Evolutionary conservation across 2,329 filamentous ascomycete species (phyloP).

Genomic region (Lachnellula subtilissima): DNA sequence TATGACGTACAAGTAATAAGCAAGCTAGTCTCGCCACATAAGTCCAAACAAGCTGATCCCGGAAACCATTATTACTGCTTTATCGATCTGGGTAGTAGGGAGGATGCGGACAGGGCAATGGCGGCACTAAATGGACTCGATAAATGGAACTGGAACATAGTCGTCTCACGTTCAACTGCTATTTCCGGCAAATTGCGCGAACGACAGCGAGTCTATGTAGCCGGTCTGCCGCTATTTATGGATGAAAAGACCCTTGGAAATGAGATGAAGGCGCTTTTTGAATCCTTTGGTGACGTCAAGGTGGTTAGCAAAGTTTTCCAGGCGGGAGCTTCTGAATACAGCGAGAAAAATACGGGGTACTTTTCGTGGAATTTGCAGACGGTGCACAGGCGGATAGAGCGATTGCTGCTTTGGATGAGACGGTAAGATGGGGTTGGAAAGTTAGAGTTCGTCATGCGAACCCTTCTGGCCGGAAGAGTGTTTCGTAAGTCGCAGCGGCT

Average conservation of each 20-base stretch:
- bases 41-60: slow-evolving; percentile 44
- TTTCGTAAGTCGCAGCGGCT: too few species aligned
- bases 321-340: slow-evolving; percentile 51
- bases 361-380: slow-evolving; percentile 58
- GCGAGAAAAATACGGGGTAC: slow-evolving; percentile 53
- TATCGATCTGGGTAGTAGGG: slow-evolving; percentile 53
- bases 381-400: slow-evolving; percentile 51
- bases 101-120: slow-evolving; percentile 50
- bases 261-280: slow-evolving; percentile 27
- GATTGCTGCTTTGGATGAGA: slow-evolving; percentile 37
- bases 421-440: slow-evolving; percentile 19
- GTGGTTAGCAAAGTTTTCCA: slow-evolving; percentile 41
- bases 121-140: slow-evolving; percentile 32
- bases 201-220: slow-evolving; percentile 44
- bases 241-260: slow-evolving; percentile 42
- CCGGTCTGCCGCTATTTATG: slow-evolving; percentile 45
- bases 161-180: slow-evolving; percentile 12
- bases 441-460: slow-evolving; percentile 2
- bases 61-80: slow-evolving; percentile 61
- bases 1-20: slow-evolving; percentile 39
- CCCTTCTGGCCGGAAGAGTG: too few species aligned
- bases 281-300: slow-evolving; percentile 43
- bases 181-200: slow-evolving; percentile 25
- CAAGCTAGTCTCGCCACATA: slow-evolving; percentile 51
- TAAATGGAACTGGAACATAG: slow-evolving; percentile 20